Percentiles rank a stretch among this genome's conserved stretches.
Evolutionary conservation across 2,329 filamentous ascomycete genomes (phyloP).

Genomic region (Westerdykella ornata): DNA sequence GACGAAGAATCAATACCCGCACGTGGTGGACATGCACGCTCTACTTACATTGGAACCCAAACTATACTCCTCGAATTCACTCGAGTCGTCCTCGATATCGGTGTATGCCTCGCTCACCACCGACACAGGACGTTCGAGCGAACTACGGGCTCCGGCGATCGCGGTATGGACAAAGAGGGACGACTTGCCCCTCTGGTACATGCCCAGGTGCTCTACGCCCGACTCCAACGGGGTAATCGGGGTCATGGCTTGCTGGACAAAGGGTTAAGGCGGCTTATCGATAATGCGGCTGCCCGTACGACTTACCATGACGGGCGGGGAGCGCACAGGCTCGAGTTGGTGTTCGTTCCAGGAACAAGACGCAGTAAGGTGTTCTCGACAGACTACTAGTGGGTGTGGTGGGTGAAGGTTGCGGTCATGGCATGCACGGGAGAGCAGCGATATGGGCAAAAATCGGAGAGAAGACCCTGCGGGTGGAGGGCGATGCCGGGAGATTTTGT

Average conservation of each 20-base stretch:
- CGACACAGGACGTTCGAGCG: constrained; percentile 56
- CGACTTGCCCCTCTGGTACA: constrained; percentile 45
- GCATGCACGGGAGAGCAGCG: constrained; percentile 25
- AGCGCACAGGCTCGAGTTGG: constrained; percentile 14
- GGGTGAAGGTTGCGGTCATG: constrained; percentile 23
- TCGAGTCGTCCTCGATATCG: constrained; percentile 57
- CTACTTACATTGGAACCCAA: constrained; percentile 58
- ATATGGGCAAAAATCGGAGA: constrained; percentile 32
- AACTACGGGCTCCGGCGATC: constrained; percentile 25
- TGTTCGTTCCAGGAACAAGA: not conserved
- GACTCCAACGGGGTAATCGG: constrained; percentile 41
- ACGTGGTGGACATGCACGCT: constrained; percentile 3
- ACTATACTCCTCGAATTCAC: constrained; percentile 47
- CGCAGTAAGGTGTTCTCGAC: not conserved
- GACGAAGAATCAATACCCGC: constrained; percentile 23
- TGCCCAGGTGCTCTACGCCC: constrained; percentile 31
- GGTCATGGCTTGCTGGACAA: constrained; percentile 40
- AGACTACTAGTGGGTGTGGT: constrained; percentile 5
- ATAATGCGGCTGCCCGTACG: constrained; percentile 3
- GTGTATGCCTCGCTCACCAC: constrained; percentile 73
- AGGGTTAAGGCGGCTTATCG: constrained; percentile 17
- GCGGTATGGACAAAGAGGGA: constrained; percentile 52
- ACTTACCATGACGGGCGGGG: constrained; percentile 35
- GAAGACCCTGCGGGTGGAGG: constrained; percentile 37
- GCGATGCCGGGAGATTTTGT: constrained; percentile 41